Conservation (phyloP, 106 monocot genomes). For the Allium cepa region DNA sequence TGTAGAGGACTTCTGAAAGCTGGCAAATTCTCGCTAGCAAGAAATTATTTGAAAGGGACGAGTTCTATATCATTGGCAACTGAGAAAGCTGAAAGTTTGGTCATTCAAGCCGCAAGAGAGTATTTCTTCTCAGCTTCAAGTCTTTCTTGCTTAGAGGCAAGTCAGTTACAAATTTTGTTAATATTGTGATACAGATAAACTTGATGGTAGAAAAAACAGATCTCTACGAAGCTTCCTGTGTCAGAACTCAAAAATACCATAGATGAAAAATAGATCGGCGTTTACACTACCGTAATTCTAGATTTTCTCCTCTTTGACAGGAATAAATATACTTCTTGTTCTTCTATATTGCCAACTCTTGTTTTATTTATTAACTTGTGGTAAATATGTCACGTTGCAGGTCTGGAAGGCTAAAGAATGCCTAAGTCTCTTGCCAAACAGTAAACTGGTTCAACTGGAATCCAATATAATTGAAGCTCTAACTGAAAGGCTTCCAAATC, state of each 20-base stretch:
- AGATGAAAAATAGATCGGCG: too few species aligned
- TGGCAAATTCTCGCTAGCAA: conserved; percentile 90
- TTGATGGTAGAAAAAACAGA: background rate
- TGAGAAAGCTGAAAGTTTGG: conserved; percentile 82
- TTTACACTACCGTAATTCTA: too few species aligned
- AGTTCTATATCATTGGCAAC: conserved; percentile 35
- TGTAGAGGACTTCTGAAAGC: conserved; percentile 88
- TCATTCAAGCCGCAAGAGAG: conserved; percentile 87
- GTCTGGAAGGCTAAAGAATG: conserved; percentile 96
- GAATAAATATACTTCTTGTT: too few species aligned
- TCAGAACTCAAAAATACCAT: too few species aligned
- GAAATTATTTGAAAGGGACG: conserved; percentile 85
- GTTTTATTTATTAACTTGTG: background rate
- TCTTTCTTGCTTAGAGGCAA: conserved; percentile 65
- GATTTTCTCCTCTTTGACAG: too few species aligned
- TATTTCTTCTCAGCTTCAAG: conserved; percentile 96
- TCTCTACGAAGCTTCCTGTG: too few species aligned
- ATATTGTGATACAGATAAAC: too few species aligned
- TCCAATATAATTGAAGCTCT: conserved; percentile 79
- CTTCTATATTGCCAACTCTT: background rate
- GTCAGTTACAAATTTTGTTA: background rate
- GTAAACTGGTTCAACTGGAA: conserved; percentile 64
- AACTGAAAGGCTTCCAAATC: conserved; percentile 71
- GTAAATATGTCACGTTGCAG: conserved; percentile 24
- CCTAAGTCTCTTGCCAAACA: conserved; percentile 70